These are phyloP conservation scores for Endoconidiophora polonica DNA, from an alignment of 2,329 filamentous ascomycete species.

Conservation along the genomic window DNA sequence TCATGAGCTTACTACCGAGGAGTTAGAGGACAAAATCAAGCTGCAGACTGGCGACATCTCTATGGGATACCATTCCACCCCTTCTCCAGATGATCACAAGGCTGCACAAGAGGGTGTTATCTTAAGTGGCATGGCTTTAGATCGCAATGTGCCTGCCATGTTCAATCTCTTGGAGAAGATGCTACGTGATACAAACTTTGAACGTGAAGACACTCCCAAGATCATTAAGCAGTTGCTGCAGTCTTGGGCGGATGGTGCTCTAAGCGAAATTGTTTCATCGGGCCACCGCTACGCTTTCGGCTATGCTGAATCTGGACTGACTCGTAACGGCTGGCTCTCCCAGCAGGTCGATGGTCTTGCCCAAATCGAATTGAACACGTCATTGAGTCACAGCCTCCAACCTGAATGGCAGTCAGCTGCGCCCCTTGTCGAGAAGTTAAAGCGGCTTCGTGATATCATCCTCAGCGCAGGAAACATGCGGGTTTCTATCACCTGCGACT, in stretches of 20 bases:
- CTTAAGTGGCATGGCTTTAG: constrained; percentile 73
- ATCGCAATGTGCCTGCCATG: constrained; percentile 82
- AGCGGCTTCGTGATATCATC: constrained; percentile 65
- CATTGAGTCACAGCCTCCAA: constrained; percentile 47
- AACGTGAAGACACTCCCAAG: constrained; percentile 60
- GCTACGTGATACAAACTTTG: constrained; percentile 78
- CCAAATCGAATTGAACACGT: constrained; percentile 71
- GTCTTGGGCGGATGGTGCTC: constrained; percentile 69
- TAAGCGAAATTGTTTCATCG: constrained; percentile 80
- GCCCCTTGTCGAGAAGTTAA: constrained; percentile 68
- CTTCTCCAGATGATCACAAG: constrained; percentile 56
- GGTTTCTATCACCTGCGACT: constrained; percentile 70
- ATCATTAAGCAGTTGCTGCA: constrained; percentile 79
- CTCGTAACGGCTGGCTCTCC: constrained; percentile 50
- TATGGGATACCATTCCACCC: constrained; percentile 66
- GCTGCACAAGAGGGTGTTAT: constrained; percentile 65
- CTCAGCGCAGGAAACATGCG: constrained; percentile 55
- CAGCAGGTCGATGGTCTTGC: constrained; percentile 85
- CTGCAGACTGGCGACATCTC: constrained; percentile 86
- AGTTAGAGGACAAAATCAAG: constrained; percentile 90
- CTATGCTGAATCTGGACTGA: constrained; percentile 67
- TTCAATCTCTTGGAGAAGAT: constrained; percentile 68
- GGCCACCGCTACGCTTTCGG: constrained; percentile 77
- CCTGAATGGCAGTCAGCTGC: constrained; percentile 50
- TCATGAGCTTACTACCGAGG: constrained; percentile 73